These are phyloP conservation scores for Raphanus sativus DNA, from an alignment of 345 rosid genomes.

Conservation along the genomic window DNA sequence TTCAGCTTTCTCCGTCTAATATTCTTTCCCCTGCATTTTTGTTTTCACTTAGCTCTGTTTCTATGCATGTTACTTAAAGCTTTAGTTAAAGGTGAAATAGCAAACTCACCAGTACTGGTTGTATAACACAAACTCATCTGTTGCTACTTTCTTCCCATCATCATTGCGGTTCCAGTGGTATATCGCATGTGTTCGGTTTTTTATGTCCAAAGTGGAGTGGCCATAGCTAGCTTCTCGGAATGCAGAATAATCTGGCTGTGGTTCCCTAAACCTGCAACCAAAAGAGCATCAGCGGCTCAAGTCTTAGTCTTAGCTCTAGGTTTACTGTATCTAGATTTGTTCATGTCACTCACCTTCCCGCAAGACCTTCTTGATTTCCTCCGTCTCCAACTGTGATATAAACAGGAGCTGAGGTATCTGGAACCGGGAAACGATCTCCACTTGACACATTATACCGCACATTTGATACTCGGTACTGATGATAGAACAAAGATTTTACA, in stretches of 20 bases:
- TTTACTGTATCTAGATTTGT: too few species aligned
- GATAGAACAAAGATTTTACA: slow-evolving; percentile 16
- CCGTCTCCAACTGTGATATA: slow-evolving; percentile 94
- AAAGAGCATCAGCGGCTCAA: background rate
- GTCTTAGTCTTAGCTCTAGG: background rate
- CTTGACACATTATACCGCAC: slow-evolving; percentile 68
- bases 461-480: slow-evolving; percentile 82
- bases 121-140: slow-evolving; percentile 60
- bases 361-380: slow-evolving; percentile 94
- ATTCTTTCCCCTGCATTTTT: slow-evolving; percentile 60
- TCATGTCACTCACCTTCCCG: slow-evolving; percentile 49
- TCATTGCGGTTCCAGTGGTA: slow-evolving; percentile 96
- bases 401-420: slow-evolving; percentile 83
- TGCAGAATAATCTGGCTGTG: slow-evolving; percentile 93
- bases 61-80: background rate
- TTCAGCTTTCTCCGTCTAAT: slow-evolving; percentile 58
- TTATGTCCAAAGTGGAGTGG: slow-evolving; percentile 79
- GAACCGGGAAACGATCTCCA: slow-evolving; percentile 58
- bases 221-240: slow-evolving; percentile 97
- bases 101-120: slow-evolving; percentile 75
- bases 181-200: slow-evolving; percentile 80
- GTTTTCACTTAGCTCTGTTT: slow-evolving; percentile 11
- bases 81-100: background rate
- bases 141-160: slow-evolving; percentile 72
- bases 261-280: slow-evolving; percentile 64